phyloP scores from a whole-genome alignment of 306 rosid genomes.

The Luffa acutangula region DNA sequence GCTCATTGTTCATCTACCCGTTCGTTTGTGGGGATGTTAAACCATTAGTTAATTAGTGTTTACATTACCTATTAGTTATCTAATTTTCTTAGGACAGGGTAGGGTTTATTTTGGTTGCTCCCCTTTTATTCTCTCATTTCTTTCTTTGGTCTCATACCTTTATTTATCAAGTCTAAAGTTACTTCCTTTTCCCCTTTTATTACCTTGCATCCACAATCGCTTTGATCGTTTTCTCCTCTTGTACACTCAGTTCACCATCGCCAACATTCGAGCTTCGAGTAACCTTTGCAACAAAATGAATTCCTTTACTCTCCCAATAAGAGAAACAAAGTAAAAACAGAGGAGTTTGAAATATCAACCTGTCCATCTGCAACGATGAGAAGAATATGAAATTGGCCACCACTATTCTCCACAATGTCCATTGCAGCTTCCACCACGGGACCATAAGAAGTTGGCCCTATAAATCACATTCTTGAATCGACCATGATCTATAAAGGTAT shows the following conservation, averaged over 20 bases:
- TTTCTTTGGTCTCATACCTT: too few relatives aligned
- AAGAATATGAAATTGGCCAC: conserved; percentile 83
- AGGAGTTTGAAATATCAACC: conserved; percentile 25
- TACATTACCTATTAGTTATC: too few relatives aligned
- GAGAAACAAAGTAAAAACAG: background rate
- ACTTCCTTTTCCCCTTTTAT: background rate
- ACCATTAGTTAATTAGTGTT: too few relatives aligned
- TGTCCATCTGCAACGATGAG: conserved; percentile 86
- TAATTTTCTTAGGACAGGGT: too few relatives aligned
- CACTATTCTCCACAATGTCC: conserved; percentile 76
- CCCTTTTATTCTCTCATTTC: too few relatives aligned
- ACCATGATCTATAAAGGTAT: background rate
- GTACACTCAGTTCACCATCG: conserved; percentile 53
- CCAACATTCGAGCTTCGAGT: conserved; percentile 41
- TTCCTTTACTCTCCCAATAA: background rate
- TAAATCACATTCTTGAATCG: background rate
- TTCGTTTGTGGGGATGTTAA: too few relatives aligned
- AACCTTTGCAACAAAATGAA: conserved; percentile 37
- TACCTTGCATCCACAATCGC: conserved; percentile 77
- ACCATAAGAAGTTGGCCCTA: conserved; percentile 89
- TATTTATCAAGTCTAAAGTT: background rate
- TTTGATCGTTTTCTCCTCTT: conserved; percentile 67
- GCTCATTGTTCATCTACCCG: too few relatives aligned
- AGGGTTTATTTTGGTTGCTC: too few relatives aligned
- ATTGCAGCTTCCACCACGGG: conserved; percentile 79